Base-by-base conservation (phyloP, 1,284 basidiomycete species). In the Meripilus lineatus region DNA sequence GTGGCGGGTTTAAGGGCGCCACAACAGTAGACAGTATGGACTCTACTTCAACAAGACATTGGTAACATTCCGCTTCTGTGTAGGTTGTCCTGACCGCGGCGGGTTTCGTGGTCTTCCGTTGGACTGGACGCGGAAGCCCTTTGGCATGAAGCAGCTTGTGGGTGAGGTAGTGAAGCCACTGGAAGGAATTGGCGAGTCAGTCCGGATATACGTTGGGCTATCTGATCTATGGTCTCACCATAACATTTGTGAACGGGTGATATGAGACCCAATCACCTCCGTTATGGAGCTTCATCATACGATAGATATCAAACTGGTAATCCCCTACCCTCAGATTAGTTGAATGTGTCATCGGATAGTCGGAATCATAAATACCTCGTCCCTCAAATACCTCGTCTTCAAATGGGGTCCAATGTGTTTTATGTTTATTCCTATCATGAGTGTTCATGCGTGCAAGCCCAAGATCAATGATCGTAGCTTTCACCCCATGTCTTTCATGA, bases 281-380 rank as follows among this genome's bases (percentile, higher is more conserved):
- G 34, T 77, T 80, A 46, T 81, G 67, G 20, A 66, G 64, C 30
- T 74, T 74, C 90, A 97, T 97, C 63, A 85, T 77, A 32, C 95
- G 81, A 61, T 99, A 99, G 1, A 97, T 74, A 55, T 97, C 93
- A 65, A 94, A 98, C 62, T 99, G 95, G 54, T 89, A 84, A 59
- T 95, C 91, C 5, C 93, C 91, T 77, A 30, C 28, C 23, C n/a
- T 25, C 14, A 30, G 28, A 20, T 14, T n/a, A 38, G 7, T 18
- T 40, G 18, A 11, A 15, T 11, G 20, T 15, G 5, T 32, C 15
- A 14, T 11, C 26, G 24, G 3, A 3, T 15, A 24, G 18, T 26
- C 15, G 17, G 35, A 33, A 18, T 11, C 8, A 15, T 25, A 17
- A 8, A 38, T 32, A 84, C 84, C 89, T 72, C 86, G 75, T 25